These are phyloP conservation scores for Paecilomyces sp. DNA, from an alignment of 2,329 filamentous ascomycete species.

Conservation along the genomic window DNA sequence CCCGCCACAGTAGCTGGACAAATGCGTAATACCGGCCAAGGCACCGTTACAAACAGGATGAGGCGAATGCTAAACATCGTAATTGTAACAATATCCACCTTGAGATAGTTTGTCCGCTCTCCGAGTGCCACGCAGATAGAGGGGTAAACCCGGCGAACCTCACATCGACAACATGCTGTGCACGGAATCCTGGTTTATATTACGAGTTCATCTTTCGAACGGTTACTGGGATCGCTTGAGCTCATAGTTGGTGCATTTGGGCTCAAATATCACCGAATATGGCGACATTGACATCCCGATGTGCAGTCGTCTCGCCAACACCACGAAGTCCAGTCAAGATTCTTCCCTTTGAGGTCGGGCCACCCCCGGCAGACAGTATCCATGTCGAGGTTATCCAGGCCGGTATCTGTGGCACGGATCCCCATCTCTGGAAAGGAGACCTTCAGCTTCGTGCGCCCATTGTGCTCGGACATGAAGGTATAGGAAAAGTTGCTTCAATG, in stretches of 20 bases:
- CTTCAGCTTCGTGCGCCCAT: not conserved
- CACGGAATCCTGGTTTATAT: not conserved
- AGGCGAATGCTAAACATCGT: not conserved
- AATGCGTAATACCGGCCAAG: not conserved
- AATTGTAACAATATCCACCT: not conserved
- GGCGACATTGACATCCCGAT: not conserved
- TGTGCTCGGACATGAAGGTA: not conserved
- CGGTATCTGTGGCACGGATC: not conserved
- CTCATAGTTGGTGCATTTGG: not conserved
- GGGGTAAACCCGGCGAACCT: not conserved
- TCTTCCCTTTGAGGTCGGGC: not conserved
- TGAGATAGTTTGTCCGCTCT: not conserved
- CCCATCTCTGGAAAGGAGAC: not conserved
- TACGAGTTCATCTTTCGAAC: not conserved
- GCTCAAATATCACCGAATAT: not conserved
- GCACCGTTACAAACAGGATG: not conserved
- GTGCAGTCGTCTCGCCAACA: not conserved
- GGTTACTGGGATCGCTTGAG: not conserved
- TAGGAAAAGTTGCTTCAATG: not conserved
- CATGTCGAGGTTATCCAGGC: not conserved
- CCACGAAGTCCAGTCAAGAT: not conserved
- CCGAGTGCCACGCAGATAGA: not conserved
- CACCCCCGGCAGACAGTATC: not conserved
- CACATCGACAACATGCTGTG: not conserved
- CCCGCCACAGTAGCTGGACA: not conserved